Percentiles rank a stretch among this genome's conserved stretches.
These are phyloP conservation scores for Periconia macrospinosa DNA, from an alignment of 2,329 filamentous ascomycete genomes.

Conservation along the genomic window DNA sequence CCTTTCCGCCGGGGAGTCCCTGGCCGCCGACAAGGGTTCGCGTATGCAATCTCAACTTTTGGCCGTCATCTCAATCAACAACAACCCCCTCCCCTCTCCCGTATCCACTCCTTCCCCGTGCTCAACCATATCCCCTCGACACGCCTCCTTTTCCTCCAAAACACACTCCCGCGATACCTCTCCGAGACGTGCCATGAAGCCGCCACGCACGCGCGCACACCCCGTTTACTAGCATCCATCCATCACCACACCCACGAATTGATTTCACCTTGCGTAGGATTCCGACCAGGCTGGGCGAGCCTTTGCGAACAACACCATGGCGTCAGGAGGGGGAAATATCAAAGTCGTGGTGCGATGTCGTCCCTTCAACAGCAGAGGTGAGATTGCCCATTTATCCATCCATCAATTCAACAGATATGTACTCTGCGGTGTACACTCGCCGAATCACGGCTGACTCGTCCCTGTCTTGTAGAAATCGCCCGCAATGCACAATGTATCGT, in stretches of 20 bases:
- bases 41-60: slow-evolving; percentile 23
- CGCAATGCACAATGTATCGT: slow-evolving; percentile 95
- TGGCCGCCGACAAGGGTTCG: slow-evolving; percentile 15
- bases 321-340: slow-evolving; percentile 88
- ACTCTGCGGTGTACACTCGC: slow-evolving; percentile 16
- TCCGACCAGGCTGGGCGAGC: slow-evolving; percentile 2
- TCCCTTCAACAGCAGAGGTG: slow-evolving; percentile 95
- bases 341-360: slow-evolving; percentile 98
- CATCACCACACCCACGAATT: slow-evolving; percentile 13
- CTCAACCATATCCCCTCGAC: background rate
- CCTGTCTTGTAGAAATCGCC: slow-evolving; percentile 71
- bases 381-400: background rate
- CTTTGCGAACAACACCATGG: slow-evolving; percentile 52
- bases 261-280: slow-evolving; percentile 2
- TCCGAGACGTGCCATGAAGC: slow-evolving; percentile 32
- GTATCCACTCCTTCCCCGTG: slow-evolving; percentile 28
- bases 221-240: slow-evolving; percentile 9
- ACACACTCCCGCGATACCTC: background rate
- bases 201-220: slow-evolving; percentile 27
- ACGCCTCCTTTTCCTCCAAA: background rate
- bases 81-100: slow-evolving; percentile 10
- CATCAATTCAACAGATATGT: too few relatives aligned
- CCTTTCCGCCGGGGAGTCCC: background rate
- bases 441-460: background rate
- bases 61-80: slow-evolving; percentile 22